Percentiles rank a stretch among this genome's conserved stretches.
phyloP scores from a whole-genome alignment of 1,284 basidiomycete species.

The Sporisorium iseilematis-ciliati region DNA sequence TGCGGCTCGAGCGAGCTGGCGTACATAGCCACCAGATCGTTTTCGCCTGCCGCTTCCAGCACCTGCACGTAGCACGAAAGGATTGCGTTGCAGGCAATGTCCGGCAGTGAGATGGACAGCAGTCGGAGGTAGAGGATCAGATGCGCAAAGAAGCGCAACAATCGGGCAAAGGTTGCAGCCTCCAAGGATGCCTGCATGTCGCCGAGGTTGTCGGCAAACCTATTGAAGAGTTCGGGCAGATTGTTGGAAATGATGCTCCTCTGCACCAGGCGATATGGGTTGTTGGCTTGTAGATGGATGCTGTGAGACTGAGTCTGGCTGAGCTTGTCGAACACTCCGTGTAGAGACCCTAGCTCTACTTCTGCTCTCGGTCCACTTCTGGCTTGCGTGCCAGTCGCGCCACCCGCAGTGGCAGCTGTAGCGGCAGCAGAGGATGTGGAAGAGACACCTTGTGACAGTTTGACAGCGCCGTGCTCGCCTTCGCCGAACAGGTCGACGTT shows the following conservation, averaged over 20 bases:
- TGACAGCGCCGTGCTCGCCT: conserved; percentile 52
- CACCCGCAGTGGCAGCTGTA: conserved; percentile 15
- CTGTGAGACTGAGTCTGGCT: conserved; percentile 56
- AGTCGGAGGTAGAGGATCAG: conserved; percentile 90
- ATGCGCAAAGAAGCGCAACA: conserved; percentile 90
- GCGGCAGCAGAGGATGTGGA: conserved; percentile 22
- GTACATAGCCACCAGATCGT: conserved; percentile 91
- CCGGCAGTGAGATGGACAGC: conserved; percentile 73
- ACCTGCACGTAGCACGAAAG: conserved; percentile 89
- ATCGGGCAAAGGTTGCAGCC: conserved; percentile 66
- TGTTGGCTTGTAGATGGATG: conserved; percentile 73
- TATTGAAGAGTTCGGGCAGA: conserved; percentile 72
- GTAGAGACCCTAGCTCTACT: conserved; percentile 34
- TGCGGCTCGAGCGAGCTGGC: conserved; percentile 86
- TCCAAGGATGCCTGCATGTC: conserved; percentile 53
- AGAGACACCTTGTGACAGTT: conserved; percentile 41
- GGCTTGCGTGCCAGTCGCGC: conserved; percentile 9
- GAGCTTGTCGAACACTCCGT: conserved; percentile 62
- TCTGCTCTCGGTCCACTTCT: conserved; percentile 12
- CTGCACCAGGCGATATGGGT: conserved; percentile 89
- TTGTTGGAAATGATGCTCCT: conserved; percentile 84
- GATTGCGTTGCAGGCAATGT: conserved; percentile 80
- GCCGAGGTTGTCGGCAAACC: conserved; percentile 57
- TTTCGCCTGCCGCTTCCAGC: conserved; percentile 79
- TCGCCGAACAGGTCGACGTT: conserved; percentile 41